Percentiles rank a stretch among this genome's conserved stretches.
Conservation (phyloP, 2,329 filamentous ascomycete species). For the Triangularia verruculosa region DNA sequence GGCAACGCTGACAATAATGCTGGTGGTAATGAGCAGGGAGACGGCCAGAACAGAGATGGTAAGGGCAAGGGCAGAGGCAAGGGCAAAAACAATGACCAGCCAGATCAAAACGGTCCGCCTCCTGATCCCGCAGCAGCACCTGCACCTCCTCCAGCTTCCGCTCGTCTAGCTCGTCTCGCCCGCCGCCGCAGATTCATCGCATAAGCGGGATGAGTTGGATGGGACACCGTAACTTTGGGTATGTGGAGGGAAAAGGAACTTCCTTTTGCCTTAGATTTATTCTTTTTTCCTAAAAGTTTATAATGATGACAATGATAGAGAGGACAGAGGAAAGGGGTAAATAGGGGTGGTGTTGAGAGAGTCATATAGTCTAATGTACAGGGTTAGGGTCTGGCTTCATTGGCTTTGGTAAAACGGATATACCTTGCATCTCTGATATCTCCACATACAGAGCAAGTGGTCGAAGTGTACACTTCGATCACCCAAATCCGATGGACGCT, state of each 20-base stretch:
- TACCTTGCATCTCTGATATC: background rate
- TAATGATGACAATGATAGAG: background rate
- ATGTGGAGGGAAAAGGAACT: background rate
- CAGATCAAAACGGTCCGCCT: conserved; percentile 2
- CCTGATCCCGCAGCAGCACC: background rate
- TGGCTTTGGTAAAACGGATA: background rate
- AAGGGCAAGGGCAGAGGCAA: conserved; percentile 6
- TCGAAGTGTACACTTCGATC: too few relatives aligned
- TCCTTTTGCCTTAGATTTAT: too few relatives aligned
- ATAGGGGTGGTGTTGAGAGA: background rate
- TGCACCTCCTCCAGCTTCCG: background rate
- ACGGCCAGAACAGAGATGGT: conserved; percentile 34
- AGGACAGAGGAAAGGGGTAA: background rate
- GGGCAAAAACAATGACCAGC: conserved; percentile 9
- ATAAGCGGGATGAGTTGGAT: background rate
- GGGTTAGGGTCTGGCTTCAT: background rate
- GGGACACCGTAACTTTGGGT: background rate
- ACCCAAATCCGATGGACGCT: too few relatives aligned
- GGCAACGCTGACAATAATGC: background rate
- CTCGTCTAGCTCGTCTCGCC: conserved; percentile 16
- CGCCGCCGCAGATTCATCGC: conserved; percentile 7
- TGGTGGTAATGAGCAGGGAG: conserved; percentile 24
- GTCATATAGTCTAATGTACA: background rate
- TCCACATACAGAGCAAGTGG: too few relatives aligned
- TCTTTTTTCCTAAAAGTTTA: too few relatives aligned